Conservation (phyloP, 371 early-diverging fungal species). For the Mycotypha africana region DNA sequence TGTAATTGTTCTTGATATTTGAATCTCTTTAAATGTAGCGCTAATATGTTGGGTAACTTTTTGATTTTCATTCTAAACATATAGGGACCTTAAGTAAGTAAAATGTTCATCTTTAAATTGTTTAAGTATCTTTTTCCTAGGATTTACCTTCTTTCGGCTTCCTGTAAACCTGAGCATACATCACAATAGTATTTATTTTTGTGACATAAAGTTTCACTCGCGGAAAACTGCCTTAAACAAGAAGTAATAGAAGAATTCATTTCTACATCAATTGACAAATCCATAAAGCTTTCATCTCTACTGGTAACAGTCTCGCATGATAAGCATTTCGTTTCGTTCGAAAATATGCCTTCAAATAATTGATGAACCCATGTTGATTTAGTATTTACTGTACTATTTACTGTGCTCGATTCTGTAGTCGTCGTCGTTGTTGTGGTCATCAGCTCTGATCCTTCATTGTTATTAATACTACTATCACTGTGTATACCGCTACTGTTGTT, state of each 20-base stretch:
- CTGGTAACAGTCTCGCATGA: slow-evolving; percentile 95
- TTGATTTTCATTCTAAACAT: slow-evolving; percentile 89
- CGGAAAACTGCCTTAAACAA: slow-evolving; percentile 92
- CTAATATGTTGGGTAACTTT: slow-evolving; percentile 88
- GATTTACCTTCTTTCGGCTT: slow-evolving; percentile 84
- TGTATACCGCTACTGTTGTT: slow-evolving; percentile 5
- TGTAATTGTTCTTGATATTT: slow-evolving; percentile 92
- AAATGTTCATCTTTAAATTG: too few relatives aligned
- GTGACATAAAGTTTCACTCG: slow-evolving; percentile 87
- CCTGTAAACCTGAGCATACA: slow-evolving; percentile 89
- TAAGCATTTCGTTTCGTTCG: slow-evolving; percentile 94
- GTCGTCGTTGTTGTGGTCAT: too few relatives aligned
- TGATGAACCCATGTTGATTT: slow-evolving; percentile 90
- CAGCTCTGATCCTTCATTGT: too few relatives aligned
- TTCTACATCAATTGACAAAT: slow-evolving; percentile 93
- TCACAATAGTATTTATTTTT: slow-evolving; percentile 97
- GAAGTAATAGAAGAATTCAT: slow-evolving; percentile 90
- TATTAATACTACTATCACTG: slow-evolving; percentile 9
- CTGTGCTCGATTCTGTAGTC: neutral
- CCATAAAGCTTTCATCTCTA: slow-evolving; percentile 92
- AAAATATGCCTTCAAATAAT: slow-evolving; percentile 90
- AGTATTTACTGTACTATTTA: slow-evolving; percentile 2
- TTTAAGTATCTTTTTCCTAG: neutral
- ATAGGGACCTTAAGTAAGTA: too few relatives aligned
- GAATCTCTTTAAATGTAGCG: slow-evolving; percentile 94